Base-by-base conservation (phyloP, 2,329 filamentous ascomycete genomes). In the Raffaelea ambrosiae region DNA sequence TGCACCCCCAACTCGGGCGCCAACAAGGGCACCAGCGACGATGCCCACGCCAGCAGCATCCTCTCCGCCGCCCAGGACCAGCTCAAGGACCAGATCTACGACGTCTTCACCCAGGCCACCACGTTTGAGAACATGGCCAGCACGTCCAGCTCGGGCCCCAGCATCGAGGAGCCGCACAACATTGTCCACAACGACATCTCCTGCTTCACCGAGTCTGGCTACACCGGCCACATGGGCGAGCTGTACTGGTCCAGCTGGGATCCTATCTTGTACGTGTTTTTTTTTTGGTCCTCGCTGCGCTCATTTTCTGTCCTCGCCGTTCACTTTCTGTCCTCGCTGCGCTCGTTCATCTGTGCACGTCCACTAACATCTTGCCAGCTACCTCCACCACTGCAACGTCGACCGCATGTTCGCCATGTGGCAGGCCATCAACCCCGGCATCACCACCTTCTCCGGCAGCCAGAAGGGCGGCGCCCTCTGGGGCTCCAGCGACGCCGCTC, bases 391-490 rank as follows among this genome's bases (percentile, higher is more conserved):
- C 63, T 63, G 70, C 54, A 81, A 84, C 57, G 66, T 84, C 47
- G 79, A 84, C 57, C 72, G 80, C 18, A 67, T 83, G 13, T 74
- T 78, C 51, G 72, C 76, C 2, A 60, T 74, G 48, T 74, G 67
- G 67, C 63, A 71, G 55, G 65, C 63, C 16, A 61, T 70, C 33
- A 57, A 71, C 50, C 60, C 59, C 48, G 53, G 61, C 22, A 49
- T 58, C 16, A 58, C 61, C 33, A 63, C 65, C 18, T 68, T 64
- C 47, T 57, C 55, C 2, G 55, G 60, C 16, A 51, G 44, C 8
- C 48, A 51, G 44, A 46, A 33, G 5, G 55, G 61, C 39, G 47
- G 42, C 31, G 63, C 64, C 23, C 58, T 61, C 42, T 79, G 63
- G 54, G 68, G 62, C 40, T 72, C 69, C 9, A 61, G 66, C 1